Evolutionary conservation across 345 rosid genomes (phyloP).

Genomic region (Pseudoturritis turrita): DNA sequence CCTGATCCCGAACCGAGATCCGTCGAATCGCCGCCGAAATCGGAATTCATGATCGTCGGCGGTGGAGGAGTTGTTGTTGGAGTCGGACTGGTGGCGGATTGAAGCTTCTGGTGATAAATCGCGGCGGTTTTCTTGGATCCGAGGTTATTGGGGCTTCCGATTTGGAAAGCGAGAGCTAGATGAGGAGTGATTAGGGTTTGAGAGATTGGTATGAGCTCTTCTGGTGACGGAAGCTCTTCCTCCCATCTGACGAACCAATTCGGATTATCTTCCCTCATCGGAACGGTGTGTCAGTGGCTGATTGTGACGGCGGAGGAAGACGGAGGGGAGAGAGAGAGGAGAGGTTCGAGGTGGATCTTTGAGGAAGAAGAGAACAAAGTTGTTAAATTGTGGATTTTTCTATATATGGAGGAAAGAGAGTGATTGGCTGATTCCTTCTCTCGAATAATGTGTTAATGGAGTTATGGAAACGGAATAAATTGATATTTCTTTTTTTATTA

Average conservation of each 20-base stretch:
- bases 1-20: constrained; percentile 43
- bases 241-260: constrained; percentile 27
- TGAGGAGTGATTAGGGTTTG: constrained; percentile 69
- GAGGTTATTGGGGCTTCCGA: constrained; percentile 24
- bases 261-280: constrained; percentile 34
- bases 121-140: neutral
- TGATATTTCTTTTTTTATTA: neutral
- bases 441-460: constrained; percentile 26
- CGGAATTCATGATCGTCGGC: constrained; percentile 12
- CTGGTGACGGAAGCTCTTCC: constrained; percentile 23
- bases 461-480: constrained; percentile 23
- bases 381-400: neutral
- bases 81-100: constrained; percentile 26
- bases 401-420: neutral
- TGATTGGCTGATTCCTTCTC: constrained; percentile 30
- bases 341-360: constrained; percentile 25
- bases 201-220: constrained; percentile 62
- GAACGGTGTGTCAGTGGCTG: neutral
- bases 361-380: constrained; percentile 4
- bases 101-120: constrained; percentile 14
- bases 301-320: neutral
- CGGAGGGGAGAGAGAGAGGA: constrained; percentile 4
- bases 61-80: constrained; percentile 23
- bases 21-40: constrained; percentile 15
- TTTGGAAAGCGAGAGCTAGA: constrained; percentile 82